phyloP scores from a whole-genome alignment of 148 eudicot genomes.

The Spergularia bocconei region DNA sequence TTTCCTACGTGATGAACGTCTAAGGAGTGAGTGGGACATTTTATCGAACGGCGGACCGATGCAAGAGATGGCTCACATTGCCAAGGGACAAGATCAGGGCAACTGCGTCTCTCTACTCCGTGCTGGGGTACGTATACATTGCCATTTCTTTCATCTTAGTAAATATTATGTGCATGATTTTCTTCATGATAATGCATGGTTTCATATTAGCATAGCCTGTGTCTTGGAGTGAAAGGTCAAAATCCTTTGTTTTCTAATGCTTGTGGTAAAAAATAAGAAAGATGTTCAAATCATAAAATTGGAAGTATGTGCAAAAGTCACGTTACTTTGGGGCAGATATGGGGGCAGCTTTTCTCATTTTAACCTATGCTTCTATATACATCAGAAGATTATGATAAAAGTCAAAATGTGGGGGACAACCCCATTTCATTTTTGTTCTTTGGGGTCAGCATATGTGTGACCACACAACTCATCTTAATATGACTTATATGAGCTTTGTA shows the following conservation, averaged over 20 bases:
- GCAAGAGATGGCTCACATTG: slow-evolving; percentile 96
- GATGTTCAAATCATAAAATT: slow-evolving; percentile 30
- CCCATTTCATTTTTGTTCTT: slow-evolving; percentile 1
- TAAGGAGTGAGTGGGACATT: slow-evolving; percentile 89
- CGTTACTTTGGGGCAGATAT: slow-evolving; percentile 28
- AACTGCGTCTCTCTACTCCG: slow-evolving; percentile 93
- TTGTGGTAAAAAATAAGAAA: slow-evolving; percentile 26
- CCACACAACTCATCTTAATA: slow-evolving; percentile 26
- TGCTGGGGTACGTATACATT: slow-evolving; percentile 53
- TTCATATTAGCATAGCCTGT: slow-evolving; percentile 15
- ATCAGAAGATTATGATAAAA: slow-evolving; percentile 22
- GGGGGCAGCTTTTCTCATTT: slow-evolving; percentile 22
- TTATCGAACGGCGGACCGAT: slow-evolving; percentile 93
- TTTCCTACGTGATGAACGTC: slow-evolving; percentile 80
- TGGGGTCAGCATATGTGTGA: slow-evolving; percentile 19
- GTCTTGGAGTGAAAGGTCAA: slow-evolving; percentile 43
- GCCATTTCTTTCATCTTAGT: background rate
- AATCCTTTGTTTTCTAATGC: slow-evolving; percentile 12
- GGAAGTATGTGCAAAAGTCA: slow-evolving; percentile 33
- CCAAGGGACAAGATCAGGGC: slow-evolving; percentile 94
- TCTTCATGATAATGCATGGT: slow-evolving; percentile 5
- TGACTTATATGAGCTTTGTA: slow-evolving; percentile 15
- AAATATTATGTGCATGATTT: background rate
- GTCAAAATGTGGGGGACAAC: slow-evolving; percentile 28
- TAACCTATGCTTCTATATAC: slow-evolving; percentile 24